Percentiles rank a stretch among this genome's conserved stretches.
These are phyloP conservation scores for Penicillium manginii DNA, from an alignment of 495 filamentous ascomycete species.

Conservation along the genomic window DNA sequence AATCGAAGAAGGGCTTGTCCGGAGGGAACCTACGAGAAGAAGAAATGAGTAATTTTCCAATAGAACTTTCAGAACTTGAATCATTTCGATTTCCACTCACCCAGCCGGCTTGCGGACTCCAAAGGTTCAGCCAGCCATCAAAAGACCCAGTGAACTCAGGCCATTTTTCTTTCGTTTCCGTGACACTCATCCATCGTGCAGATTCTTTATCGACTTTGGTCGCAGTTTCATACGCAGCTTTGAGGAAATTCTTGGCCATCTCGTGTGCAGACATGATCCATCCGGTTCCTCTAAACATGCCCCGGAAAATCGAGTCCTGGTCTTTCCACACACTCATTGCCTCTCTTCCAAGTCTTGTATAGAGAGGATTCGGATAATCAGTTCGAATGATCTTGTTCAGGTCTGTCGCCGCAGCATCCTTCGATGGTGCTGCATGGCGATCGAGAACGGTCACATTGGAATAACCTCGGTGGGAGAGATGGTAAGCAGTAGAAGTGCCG, in stretches of 20 bases:
- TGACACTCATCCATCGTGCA: neutral
- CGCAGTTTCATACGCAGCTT: neutral
- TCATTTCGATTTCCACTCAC: neutral
- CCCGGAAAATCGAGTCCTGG: neutral
- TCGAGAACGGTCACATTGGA: constrained; percentile 40
- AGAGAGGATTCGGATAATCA: constrained; percentile 3
- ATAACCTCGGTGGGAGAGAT: constrained; percentile 45
- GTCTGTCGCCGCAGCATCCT: constrained; percentile 2
- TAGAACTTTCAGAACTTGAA: no score
- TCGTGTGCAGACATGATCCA: constrained; percentile 3
- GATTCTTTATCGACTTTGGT: neutral
- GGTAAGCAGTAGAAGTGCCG: constrained; percentile 50
- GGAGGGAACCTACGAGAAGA: neutral
- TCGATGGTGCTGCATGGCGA: neutral
- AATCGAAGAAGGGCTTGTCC: neutral
- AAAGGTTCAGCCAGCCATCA: constrained; percentile 1
- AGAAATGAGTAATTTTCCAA: neutral
- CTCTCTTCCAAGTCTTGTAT: constrained; percentile 1
- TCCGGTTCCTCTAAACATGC: constrained; percentile 1
- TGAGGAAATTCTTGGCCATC: neutral
- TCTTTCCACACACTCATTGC: neutral
- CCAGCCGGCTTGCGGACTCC: constrained; percentile 6
- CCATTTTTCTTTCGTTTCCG: neutral
- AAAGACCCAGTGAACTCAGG: constrained; percentile 3
- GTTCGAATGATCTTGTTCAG: constrained; percentile 3